Evolutionary conservation across 768 basidiomycete genomes (phyloP), one percentile per base, ranked within the genome.

Genomic region (Pisolithus marmoratus): DNA sequence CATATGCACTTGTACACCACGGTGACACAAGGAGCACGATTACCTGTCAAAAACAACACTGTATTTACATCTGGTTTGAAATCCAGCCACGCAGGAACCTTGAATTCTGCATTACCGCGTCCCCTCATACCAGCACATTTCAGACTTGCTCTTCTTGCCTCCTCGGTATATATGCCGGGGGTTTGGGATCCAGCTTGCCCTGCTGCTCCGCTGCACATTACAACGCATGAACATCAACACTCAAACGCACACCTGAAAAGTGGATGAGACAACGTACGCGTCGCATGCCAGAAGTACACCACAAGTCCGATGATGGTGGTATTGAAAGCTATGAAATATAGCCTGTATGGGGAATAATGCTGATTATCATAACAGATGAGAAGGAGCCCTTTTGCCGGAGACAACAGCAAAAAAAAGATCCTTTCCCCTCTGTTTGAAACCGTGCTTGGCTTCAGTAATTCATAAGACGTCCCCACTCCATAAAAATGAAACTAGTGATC

Each of bases 271-370:
- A n/a, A n/a, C 90, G 61, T 71, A 91, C 90, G 90, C 34, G 84
- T 84, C 7, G 85, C 80, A 65, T 79, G 72, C 90, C 91, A 94
- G 73, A 93, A 93, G 70, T 93, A 94, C 36, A 84, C 78, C 60
- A 94, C 72, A 5, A 94, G 77, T 3, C 91, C 91, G 12, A 72
- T 31, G 41, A 93, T 64, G 54, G 91, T 82, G 15, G 92, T 73
- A 1, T 68, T 75, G 60, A 87, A 94, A 0, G 91, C 78, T 54
- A 84, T 72, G 70, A 94, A 94, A 74, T 94, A 93, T 15, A 94
- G 77, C 90, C 90, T 93, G 74, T 81, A 93, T 4, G 91, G 91
- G 41, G 71, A 67, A 71, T 81, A 92, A 58, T 90, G 85, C 90
- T 92, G 14, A n/a, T n/a, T n/a, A n/a, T n/a, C n/a, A n/a, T n/a